phyloP scores from a whole-genome alignment of 805 yeast species.

The Wickerhamomyces queroliae region DNA sequence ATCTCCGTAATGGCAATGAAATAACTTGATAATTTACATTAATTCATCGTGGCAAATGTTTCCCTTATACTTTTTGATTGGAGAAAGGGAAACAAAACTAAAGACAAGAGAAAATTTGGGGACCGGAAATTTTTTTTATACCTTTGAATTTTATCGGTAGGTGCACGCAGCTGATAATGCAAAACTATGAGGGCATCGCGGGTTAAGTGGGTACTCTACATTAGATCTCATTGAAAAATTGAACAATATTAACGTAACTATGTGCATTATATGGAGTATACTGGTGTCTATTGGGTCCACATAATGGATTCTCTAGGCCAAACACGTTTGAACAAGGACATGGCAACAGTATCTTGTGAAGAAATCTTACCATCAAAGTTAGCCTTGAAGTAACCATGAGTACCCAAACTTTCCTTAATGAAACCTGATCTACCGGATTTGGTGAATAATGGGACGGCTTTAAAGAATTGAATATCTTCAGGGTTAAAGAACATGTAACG shows the following conservation, averaged over 20 bases:
- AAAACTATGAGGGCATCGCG: too few species aligned
- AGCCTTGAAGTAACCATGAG: slow-evolving; percentile 97
- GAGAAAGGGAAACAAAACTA: slow-evolving; percentile 15
- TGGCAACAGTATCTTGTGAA: slow-evolving; percentile 89
- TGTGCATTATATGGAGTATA: too few species aligned
- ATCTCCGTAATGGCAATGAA: slow-evolving; percentile 27
- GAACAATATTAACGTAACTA: too few species aligned
- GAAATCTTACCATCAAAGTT: slow-evolving; percentile 86
- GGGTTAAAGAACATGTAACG: slow-evolving; percentile 96
- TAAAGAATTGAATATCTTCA: slow-evolving; percentile 84
- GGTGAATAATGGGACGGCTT: slow-evolving; percentile 88
- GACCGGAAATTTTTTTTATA: slow-evolving; percentile 1
- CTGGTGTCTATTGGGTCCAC: slow-evolving; percentile 23
- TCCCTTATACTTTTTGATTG: slow-evolving; percentile 27
- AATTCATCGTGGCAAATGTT: slow-evolving; percentile 28
- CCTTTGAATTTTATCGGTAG: background rate
- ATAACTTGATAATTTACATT: slow-evolving; percentile 20
- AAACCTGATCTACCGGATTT: slow-evolving; percentile 91
- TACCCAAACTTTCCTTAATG: slow-evolving; percentile 93
- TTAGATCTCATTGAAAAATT: too few species aligned
- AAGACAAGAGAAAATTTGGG: slow-evolving; percentile 2
- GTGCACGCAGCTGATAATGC: background rate
- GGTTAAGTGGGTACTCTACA: too few species aligned
- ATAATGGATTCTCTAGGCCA: slow-evolving; percentile 64
- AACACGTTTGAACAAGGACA: slow-evolving; percentile 89